These are phyloP conservation scores for Sanghuangporus baumii DNA, from an alignment of 1,284 basidiomycete genomes.

Conservation along the genomic window DNA sequence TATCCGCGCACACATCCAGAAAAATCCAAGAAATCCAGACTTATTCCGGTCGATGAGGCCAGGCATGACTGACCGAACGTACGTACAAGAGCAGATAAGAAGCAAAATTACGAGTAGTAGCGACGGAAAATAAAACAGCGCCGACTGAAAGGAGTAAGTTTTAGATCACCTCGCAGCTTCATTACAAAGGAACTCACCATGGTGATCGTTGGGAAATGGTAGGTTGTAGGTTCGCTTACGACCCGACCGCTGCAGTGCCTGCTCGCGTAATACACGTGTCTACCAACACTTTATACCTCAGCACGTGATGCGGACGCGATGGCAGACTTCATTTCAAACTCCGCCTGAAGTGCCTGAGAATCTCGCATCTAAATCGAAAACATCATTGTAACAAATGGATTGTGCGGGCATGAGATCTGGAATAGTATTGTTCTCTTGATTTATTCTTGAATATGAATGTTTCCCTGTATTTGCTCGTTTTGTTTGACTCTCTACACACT, in stretches of 20 bases:
- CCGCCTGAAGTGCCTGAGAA: neutral
- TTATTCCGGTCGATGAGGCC: conserved; percentile 91
- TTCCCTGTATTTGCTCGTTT: too few relatives aligned
- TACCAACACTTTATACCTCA: too few relatives aligned
- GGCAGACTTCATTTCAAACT: neutral
- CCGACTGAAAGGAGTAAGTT: conserved; percentile 56
- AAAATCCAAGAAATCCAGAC: conserved; percentile 86
- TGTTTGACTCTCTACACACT: too few relatives aligned
- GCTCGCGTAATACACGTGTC: neutral
- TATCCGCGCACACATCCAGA: conserved; percentile 91
- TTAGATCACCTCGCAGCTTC: too few relatives aligned
- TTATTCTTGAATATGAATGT: too few relatives aligned
- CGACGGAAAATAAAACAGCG: conserved; percentile 97
- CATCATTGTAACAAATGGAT: too few relatives aligned
- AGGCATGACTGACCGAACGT: conserved; percentile 86
- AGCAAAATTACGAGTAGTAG: conserved; percentile 91
- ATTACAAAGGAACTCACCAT: neutral
- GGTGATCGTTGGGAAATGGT: neutral
- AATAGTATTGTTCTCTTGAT: too few relatives aligned
- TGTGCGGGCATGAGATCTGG: too few relatives aligned
- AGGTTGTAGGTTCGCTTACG: neutral
- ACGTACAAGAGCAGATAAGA: conserved; percentile 96
- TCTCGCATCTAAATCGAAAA: too few relatives aligned
- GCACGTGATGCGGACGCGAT: neutral
- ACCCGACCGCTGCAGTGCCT: neutral